Percentiles rank a stretch among this genome's conserved stretches.
These are phyloP conservation scores for Phytophthora lateralis DNA, from an alignment of 352 stramenopile species.

Conservation along the genomic window DNA sequence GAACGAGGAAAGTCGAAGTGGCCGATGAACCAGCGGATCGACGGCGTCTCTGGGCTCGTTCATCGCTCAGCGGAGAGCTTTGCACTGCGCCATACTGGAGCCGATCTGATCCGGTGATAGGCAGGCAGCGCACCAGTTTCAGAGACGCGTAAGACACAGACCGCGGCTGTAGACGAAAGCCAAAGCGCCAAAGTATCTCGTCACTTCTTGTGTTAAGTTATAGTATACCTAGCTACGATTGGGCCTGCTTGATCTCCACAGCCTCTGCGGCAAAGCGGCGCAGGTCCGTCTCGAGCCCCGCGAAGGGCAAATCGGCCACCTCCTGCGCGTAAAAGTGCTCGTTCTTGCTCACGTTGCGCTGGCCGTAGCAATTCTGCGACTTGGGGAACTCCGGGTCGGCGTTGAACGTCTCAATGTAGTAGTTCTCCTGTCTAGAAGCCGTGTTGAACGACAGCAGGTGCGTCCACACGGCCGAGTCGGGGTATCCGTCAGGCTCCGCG, in stretches of 20 bases:
- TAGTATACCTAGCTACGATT: conserved; percentile 12
- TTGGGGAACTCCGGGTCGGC: conserved; percentile 45
- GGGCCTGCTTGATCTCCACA: conserved; percentile 21
- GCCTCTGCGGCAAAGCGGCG: conserved; percentile 35
- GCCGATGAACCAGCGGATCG: not conserved
- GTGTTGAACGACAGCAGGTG: conserved; percentile 70
- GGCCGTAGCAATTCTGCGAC: conserved; percentile 70
- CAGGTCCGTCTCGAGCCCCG: conserved; percentile 28
- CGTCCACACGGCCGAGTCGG: conserved; percentile 70
- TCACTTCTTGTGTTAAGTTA: conserved; percentile 20
- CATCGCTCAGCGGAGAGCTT: not conserved
- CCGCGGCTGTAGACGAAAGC: not conserved
- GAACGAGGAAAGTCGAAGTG: conserved; percentile 18
- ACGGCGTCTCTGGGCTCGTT: too few species aligned
- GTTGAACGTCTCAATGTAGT: conserved; percentile 62
- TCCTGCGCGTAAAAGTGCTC: conserved; percentile 33
- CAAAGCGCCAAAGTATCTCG: too few species aligned
- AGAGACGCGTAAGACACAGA: conserved; percentile 18
- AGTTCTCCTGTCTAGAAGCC: conserved; percentile 39
- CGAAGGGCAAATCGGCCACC: conserved; percentile 26
- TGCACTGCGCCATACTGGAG: not conserved
- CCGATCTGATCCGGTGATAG: conserved; percentile 25
- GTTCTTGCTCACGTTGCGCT: conserved; percentile 38
- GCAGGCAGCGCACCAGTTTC: conserved; percentile 11
- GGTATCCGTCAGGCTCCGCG: conserved; percentile 36